Conservation (phyloP, 106 monocot species). For the Dioscorea zingiberensis region DNA sequence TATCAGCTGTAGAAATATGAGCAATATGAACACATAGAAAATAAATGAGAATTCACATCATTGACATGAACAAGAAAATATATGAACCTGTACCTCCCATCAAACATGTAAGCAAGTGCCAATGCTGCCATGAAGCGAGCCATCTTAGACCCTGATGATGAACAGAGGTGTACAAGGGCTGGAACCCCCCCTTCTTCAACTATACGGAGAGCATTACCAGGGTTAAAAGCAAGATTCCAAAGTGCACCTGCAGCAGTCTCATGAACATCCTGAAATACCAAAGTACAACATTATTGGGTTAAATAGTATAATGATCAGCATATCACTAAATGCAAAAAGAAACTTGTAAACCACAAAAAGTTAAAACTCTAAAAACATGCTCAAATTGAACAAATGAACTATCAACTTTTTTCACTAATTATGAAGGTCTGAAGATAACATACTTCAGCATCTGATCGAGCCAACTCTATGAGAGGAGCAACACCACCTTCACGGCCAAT, state of each 20-base stretch:
- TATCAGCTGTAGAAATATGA: no score
- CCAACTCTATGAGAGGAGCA: constrained; percentile 58
- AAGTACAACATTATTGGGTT: background rate
- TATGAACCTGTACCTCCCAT: constrained; percentile 60
- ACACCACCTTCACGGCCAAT: constrained; percentile 78
- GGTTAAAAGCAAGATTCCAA: constrained; percentile 99
- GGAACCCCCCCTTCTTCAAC: constrained; percentile 95
- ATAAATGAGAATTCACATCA: no score
- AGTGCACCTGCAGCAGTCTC: constrained; percentile 98
- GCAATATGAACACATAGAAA: no score
- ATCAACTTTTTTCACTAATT: no score
- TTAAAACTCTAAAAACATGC: no score
- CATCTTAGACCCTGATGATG: constrained; percentile 92
- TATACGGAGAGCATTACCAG: constrained; percentile 90
- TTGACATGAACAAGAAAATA: no score
- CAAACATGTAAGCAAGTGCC: constrained; percentile 98
- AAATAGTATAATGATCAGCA: background rate
- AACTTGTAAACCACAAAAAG: background rate
- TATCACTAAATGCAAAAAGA: background rate
- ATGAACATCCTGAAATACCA: constrained; percentile 73
- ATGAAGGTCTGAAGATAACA: constrained; percentile 9
- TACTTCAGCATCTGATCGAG: constrained; percentile 66
- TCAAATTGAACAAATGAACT: no score
- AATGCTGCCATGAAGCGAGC: constrained; percentile 98
- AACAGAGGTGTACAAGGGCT: constrained; percentile 85